Percentiles rank a stretch among this genome's conserved stretches.
Conservation (phyloP, 257 asterid species). For the Solanum gandarillasii region DNA sequence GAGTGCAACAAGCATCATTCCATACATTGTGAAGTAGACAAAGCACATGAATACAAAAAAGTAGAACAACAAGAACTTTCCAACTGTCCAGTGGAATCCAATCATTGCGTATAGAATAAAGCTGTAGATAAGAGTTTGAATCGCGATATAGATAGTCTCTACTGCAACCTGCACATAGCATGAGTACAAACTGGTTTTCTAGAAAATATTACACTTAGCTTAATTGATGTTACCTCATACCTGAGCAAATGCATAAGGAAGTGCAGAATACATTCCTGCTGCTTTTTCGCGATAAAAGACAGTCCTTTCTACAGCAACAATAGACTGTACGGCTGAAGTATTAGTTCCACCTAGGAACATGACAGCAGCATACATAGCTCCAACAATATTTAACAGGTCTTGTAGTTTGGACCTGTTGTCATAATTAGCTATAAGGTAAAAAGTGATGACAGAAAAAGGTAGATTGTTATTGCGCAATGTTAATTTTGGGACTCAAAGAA, state of each 20-base stretch:
- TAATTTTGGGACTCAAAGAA: background rate
- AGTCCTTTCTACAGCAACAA: constrained; percentile 66
- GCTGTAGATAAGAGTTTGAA: constrained; percentile 62
- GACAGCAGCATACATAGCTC: constrained; percentile 76
- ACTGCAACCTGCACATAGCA: constrained; percentile 47
- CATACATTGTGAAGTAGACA: constrained; percentile 61
- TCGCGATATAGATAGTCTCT: constrained; percentile 40
- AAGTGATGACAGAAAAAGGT: background rate
- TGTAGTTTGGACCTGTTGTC: constrained; percentile 49
- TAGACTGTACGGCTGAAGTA: constrained; percentile 63
- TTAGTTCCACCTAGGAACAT: constrained; percentile 80
- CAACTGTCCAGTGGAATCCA: constrained; percentile 55
- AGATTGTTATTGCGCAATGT: background rate
- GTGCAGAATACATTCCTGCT: constrained; percentile 77
- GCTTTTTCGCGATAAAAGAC: constrained; percentile 81
- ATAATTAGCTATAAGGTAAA: background rate
- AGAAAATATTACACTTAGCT: background rate
- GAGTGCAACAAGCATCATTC: constrained; percentile 86
- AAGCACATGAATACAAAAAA: constrained; percentile 69
- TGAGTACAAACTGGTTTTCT: background rate
- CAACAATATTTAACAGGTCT: constrained; percentile 54
- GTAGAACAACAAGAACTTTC: constrained; percentile 61
- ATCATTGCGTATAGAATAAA: constrained; percentile 77
- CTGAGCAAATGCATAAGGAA: constrained; percentile 77
- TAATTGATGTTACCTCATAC: background rate